phyloP scores from a whole-genome alignment of 1,139 yeast genomes.

The Diutina ranongensis region DNA sequence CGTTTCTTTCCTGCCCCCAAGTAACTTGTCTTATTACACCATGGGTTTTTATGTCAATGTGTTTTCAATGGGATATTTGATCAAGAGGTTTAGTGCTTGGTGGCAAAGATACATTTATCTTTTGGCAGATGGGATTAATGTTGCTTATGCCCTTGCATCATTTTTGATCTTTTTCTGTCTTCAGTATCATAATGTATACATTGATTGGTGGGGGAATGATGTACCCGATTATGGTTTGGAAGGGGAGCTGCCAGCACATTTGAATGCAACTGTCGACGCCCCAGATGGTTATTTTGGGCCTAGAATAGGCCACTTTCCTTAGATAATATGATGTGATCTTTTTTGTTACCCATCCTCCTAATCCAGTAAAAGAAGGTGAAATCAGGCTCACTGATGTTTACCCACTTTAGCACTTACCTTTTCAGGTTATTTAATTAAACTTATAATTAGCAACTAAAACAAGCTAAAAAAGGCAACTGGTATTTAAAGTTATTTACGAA shows the following conservation, averaged over 20 bases:
- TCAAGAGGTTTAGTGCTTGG: not conserved
- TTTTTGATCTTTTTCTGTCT: not conserved
- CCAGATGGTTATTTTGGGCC: slow-evolving; percentile 39
- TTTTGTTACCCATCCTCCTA: too few species aligned
- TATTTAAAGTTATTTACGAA: too few species aligned
- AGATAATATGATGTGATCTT: slow-evolving; percentile 2
- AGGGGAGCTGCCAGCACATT: slow-evolving; percentile 7
- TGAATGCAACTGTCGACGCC: slow-evolving; percentile 14
- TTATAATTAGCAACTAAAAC: too few species aligned
- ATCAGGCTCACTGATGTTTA: too few species aligned
- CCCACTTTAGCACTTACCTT: too few species aligned
- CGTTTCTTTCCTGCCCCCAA: not conserved
- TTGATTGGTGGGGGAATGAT: slow-evolving; percentile 5
- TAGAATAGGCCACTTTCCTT: slow-evolving; percentile 25
- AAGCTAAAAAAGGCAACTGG: too few species aligned
- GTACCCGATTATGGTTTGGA: slow-evolving; percentile 1
- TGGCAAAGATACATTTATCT: not conserved
- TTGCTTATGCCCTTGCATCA: not conserved
- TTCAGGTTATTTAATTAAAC: too few species aligned
- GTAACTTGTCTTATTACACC: slow-evolving; percentile 7
- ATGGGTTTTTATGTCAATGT: slow-evolving; percentile 7
- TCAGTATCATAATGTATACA: not conserved
- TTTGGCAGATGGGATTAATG: not conserved
- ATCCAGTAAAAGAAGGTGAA: too few species aligned
- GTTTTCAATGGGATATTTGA: not conserved